Conservation (phyloP, 1,284 basidiomycete genomes). For the Marasmius oreades region DNA sequence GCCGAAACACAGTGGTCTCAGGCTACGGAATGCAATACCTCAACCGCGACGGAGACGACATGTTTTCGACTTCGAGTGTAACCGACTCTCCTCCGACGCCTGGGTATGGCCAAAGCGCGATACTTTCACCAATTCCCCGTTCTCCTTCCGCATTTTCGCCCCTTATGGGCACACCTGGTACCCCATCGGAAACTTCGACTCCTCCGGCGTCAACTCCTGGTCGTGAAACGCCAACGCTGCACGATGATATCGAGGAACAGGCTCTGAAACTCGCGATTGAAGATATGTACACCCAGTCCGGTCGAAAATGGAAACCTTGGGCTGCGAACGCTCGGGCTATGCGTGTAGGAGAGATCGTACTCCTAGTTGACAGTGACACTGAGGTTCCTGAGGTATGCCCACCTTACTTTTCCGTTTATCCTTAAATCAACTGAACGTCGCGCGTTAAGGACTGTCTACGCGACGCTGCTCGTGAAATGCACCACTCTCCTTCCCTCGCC, state of each 20-base stretch:
- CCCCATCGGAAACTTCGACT: background rate
- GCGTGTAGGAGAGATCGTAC: slow-evolving; percentile 61
- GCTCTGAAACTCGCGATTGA: slow-evolving; percentile 13
- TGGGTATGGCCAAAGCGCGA: background rate
- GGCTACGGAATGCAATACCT: slow-evolving; percentile 16
- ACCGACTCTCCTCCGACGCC: background rate
- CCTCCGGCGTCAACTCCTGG: background rate
- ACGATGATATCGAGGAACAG: slow-evolving; percentile 12
- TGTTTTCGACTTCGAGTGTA: slow-evolving; percentile 5
- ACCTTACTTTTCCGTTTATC: too few species aligned
- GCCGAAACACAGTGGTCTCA: background rate
- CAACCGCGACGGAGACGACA: slow-evolving; percentile 16
- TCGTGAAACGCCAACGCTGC: background rate
- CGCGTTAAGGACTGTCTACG: slow-evolving; percentile 61
- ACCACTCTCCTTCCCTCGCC: slow-evolving; percentile 65
- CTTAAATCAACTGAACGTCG: background rate
- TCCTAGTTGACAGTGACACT: slow-evolving; percentile 80
- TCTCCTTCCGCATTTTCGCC: background rate
- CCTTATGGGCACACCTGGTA: too few species aligned
- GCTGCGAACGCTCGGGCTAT: slow-evolving; percentile 57
- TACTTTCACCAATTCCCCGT: background rate
- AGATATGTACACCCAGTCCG: slow-evolving; percentile 10
- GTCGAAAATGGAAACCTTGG: slow-evolving; percentile 42
- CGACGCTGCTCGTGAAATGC: slow-evolving; percentile 79
- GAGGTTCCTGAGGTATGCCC: slow-evolving; percentile 59